These are phyloP conservation scores for Pyronema domesticum DNA, from an alignment of 495 filamentous ascomycete genomes.

Conservation along the genomic window DNA sequence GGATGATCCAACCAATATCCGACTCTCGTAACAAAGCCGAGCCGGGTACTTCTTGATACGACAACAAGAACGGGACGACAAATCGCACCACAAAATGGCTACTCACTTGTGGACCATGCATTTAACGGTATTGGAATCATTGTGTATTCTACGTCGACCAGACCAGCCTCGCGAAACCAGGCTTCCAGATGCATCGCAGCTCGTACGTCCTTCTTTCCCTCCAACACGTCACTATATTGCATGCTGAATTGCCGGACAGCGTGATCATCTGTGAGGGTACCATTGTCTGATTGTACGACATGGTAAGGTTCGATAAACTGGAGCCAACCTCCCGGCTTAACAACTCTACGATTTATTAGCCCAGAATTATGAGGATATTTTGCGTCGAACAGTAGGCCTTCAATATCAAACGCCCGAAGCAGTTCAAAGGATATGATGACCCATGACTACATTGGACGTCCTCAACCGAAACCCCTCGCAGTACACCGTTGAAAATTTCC, in stretches of 20 bases:
- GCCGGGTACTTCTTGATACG: too few species aligned
- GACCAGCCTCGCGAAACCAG: constrained; percentile 49
- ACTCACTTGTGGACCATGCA: constrained; percentile 54
- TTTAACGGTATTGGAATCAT: constrained; percentile 61
- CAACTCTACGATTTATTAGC: constrained; percentile 27
- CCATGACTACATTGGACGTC: too few species aligned
- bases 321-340: constrained; percentile 64
- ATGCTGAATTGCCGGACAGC: constrained; percentile 59
- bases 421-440: not conserved
- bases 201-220: constrained; percentile 52
- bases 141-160: constrained; percentile 49
- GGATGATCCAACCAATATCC: too few species aligned
- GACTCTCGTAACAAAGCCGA: too few species aligned
- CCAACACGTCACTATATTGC: constrained; percentile 45
- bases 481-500: too few species aligned
- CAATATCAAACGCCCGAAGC: not conserved
- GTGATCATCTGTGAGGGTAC: constrained; percentile 51
- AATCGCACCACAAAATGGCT: not conserved
- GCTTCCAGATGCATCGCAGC: constrained; percentile 44
- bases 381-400: not conserved
- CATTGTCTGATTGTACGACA: constrained; percentile 81
- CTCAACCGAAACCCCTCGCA: too few species aligned
- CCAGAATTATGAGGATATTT: not conserved
- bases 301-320: constrained; percentile 83
- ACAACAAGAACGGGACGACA: too few species aligned